Percentiles rank a stretch among this genome's conserved stretches.
Conservation (phyloP, 2,329 filamentous ascomycete genomes). For the Cercospora brassicicola region DNA sequence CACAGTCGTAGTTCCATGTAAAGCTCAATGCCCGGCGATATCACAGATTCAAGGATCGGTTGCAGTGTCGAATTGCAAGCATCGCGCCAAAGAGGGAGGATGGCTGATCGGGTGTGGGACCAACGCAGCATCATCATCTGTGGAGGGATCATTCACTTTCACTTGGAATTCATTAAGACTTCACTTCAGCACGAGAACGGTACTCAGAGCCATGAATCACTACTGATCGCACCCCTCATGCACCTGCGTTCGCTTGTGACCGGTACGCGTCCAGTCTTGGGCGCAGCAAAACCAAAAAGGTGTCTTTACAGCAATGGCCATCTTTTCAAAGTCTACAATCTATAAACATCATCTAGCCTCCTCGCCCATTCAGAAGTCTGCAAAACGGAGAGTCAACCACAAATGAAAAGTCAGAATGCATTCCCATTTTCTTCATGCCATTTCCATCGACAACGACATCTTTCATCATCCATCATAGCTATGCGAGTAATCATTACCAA, state of each 20-base stretch:
- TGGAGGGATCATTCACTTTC: neutral
- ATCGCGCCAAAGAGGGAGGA: neutral
- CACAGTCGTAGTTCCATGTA: neutral
- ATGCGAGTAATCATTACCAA: constrained; percentile 24
- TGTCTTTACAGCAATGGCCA: neutral
- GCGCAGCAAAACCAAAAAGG: too few species aligned
- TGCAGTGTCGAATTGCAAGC: neutral
- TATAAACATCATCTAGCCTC: neutral
- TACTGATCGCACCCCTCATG: neutral
- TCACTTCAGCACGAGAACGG: too few species aligned
- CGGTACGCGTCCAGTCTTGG: neutral
- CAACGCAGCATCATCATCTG: neutral
- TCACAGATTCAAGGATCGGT: neutral
- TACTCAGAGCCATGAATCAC: neutral
- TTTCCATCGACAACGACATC: neutral
- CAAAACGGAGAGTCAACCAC: neutral
- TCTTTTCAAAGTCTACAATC: neutral
- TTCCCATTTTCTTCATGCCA: neutral
- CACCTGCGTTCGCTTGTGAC: neutral
- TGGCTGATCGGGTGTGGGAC: too few species aligned
- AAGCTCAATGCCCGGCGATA: neutral
- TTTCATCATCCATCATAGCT: constrained; percentile 8
- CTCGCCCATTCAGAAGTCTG: neutral
- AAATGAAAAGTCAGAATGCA: neutral
- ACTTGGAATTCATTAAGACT: too few species aligned